These are phyloP conservation scores for Candida boleticola DNA, from an alignment of 805 yeast species.

Conservation along the genomic window DNA sequence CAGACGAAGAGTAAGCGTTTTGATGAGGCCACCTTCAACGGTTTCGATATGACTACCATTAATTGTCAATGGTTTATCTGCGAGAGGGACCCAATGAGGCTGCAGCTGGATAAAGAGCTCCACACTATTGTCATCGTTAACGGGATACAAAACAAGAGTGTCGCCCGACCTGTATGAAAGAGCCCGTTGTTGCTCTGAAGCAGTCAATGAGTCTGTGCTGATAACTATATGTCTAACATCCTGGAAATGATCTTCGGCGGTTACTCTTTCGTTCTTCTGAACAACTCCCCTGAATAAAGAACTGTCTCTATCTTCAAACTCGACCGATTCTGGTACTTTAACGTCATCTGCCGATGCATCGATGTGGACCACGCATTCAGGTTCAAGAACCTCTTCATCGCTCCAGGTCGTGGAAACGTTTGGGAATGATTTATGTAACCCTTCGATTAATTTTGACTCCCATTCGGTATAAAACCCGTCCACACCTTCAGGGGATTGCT, in stretches of 20 bases:
- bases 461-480: slow-evolving; percentile 79
- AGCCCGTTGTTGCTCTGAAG: too few relatives aligned
- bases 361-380: background rate
- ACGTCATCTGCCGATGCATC: background rate
- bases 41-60: background rate
- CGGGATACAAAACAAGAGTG: slow-evolving; percentile 71
- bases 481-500: slow-evolving; percentile 71
- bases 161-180: slow-evolving; percentile 72
- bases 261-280: slow-evolving; percentile 54
- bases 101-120: slow-evolving; percentile 64
- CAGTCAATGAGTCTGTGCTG: slow-evolving; percentile 19
- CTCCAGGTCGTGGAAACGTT: slow-evolving; percentile 6
- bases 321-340: slow-evolving; percentile 13
- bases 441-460: slow-evolving; percentile 49
- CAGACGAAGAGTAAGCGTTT: slow-evolving; percentile 62
- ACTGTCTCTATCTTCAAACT: background rate
- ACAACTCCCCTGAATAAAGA: slow-evolving; percentile 43
- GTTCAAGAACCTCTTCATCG: background rate
- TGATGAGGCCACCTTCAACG: slow-evolving; percentile 62
- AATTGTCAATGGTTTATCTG: slow-evolving; percentile 55
- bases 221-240: slow-evolving; percentile 73
- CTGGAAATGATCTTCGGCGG: slow-evolving; percentile 76
- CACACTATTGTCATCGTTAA: slow-evolving; percentile 64
- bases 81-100: slow-evolving; percentile 63
- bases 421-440: slow-evolving; percentile 22